phyloP scores from a whole-genome alignment of 2,329 filamentous ascomycete species.

The Alternaria incomplexa region DNA sequence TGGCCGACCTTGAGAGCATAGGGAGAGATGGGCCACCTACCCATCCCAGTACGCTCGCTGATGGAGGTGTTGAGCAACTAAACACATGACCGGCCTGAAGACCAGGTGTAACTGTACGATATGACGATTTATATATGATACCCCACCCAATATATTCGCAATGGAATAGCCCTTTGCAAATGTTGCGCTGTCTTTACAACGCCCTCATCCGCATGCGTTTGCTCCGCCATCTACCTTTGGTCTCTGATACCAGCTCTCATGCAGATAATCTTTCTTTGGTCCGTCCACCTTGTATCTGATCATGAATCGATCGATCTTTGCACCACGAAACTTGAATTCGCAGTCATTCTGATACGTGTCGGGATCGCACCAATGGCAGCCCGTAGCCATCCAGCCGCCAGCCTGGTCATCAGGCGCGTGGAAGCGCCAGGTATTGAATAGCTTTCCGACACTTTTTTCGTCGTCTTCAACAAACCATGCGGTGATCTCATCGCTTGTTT shows the following conservation, averaged over 20 bases:
- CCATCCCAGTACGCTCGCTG: slow-evolving; percentile 30
- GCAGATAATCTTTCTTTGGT: slow-evolving; percentile 74
- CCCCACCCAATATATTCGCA: background rate
- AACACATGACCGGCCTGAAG: background rate
- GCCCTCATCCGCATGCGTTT: background rate
- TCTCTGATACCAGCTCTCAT: slow-evolving; percentile 47
- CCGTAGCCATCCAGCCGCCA: slow-evolving; percentile 67
- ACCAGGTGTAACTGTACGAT: slow-evolving; percentile 4
- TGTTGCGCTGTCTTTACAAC: background rate
- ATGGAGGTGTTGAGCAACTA: slow-evolving; percentile 8
- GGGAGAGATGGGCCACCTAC: slow-evolving; percentile 46
- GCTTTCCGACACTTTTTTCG: slow-evolving; percentile 72
- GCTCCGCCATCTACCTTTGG: background rate
- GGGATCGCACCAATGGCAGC: slow-evolving; percentile 72
- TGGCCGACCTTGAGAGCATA: slow-evolving; percentile 38
- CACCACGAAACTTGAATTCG: slow-evolving; percentile 61
- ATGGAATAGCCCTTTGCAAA: background rate
- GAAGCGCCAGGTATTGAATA: slow-evolving; percentile 78
- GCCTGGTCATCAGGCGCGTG: slow-evolving; percentile 38
- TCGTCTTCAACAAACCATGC: slow-evolving; percentile 78
- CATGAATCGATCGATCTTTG: slow-evolving; percentile 33
- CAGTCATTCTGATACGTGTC: slow-evolving; percentile 76
- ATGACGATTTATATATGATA: slow-evolving; percentile 4
- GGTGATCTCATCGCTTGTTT: slow-evolving; percentile 64
- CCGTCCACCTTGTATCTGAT: slow-evolving; percentile 71